phyloP scores from a whole-genome alignment of 176 grass and related monocot species.

The Miscanthus lutarioriparius region DNA sequence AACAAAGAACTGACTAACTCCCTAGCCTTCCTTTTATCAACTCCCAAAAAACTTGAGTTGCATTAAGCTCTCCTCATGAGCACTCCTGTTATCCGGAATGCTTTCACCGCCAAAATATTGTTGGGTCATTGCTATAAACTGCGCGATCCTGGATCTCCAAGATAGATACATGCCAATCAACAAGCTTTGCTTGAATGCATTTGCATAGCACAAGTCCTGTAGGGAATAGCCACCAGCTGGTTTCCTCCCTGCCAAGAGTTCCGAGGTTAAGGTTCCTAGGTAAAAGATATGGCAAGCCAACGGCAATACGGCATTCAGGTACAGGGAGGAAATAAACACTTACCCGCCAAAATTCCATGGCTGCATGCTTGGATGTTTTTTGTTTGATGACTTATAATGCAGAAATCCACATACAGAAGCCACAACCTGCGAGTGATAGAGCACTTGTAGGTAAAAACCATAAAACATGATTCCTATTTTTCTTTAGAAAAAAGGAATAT shows the following conservation, averaged over 20 bases:
- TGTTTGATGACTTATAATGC: slow-evolving; percentile 81
- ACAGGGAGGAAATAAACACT: slow-evolving; percentile 26
- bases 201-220: slow-evolving; percentile 73
- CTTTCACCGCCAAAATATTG: slow-evolving; percentile 84
- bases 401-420: slow-evolving; percentile 88
- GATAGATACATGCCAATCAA: slow-evolving; percentile 94
- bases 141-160: slow-evolving; percentile 94
- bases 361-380: slow-evolving; percentile 70
- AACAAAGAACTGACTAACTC: slow-evolving; percentile 18
- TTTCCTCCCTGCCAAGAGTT: slow-evolving; percentile 77
- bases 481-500: not conserved
- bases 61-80: slow-evolving; percentile 6
- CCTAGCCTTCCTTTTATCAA: slow-evolving; percentile 44
- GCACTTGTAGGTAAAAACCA: slow-evolving; percentile 4
- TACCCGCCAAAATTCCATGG: slow-evolving; percentile 87
- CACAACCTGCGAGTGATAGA: slow-evolving; percentile 55
- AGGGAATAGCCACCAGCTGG: slow-evolving; percentile 89
- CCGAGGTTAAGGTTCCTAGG: not conserved
- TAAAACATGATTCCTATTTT: not conserved
- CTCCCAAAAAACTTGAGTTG: slow-evolving; percentile 58
- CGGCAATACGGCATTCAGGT: not conserved
- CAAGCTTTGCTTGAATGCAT: slow-evolving; percentile 90
- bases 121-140: slow-evolving; percentile 80
- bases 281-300: not conserved
- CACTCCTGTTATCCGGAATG: not conserved